Evolutionary conservation across 2,329 filamentous ascomycete genomes (phyloP).

Genomic region (Phialemoniopsis sp.): DNA sequence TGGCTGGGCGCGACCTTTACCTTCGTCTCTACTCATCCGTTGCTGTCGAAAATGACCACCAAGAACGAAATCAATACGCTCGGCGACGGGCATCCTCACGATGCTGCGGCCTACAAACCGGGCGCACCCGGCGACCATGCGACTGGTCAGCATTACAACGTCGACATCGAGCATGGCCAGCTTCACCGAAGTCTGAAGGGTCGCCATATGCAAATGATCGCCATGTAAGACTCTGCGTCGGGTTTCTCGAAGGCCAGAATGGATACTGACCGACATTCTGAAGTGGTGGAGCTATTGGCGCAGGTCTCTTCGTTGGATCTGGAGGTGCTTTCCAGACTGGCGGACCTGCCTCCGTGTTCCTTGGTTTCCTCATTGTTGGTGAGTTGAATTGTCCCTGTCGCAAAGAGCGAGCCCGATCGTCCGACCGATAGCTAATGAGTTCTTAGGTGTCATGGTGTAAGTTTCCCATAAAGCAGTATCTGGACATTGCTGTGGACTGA

Average conservation of each 20-base stretch:
- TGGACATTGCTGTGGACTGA: too few species aligned
- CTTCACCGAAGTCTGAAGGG: conserved; percentile 2
- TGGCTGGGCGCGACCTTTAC: too few species aligned
- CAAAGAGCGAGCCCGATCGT: conserved; percentile 4
- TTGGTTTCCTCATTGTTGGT: conserved; percentile 19
- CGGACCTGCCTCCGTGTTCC: conserved; percentile 14
- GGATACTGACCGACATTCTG: too few species aligned
- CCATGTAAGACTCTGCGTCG: conserved; percentile 1
- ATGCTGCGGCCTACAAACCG: too few species aligned
- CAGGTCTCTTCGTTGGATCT: conserved; percentile 34
- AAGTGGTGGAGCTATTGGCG: conserved; percentile 27
- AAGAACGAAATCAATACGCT: too few species aligned
- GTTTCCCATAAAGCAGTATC: not conserved
- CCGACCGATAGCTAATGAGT: conserved; percentile 3
- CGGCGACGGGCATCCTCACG: too few species aligned
- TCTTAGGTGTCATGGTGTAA: conserved; percentile 6
- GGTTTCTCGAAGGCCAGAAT: too few species aligned
- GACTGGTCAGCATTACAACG: too few species aligned
- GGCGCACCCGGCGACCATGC: too few species aligned
- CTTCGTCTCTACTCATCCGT: too few species aligned
- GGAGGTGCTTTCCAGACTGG: conserved; percentile 26
- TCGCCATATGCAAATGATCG: conserved; percentile 6
- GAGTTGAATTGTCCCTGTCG: not conserved
- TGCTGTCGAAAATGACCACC: too few species aligned
- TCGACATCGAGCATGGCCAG: too few species aligned